Conservation (phyloP, 179 eudicot genomes). For the Silene noctiflora region DNA sequence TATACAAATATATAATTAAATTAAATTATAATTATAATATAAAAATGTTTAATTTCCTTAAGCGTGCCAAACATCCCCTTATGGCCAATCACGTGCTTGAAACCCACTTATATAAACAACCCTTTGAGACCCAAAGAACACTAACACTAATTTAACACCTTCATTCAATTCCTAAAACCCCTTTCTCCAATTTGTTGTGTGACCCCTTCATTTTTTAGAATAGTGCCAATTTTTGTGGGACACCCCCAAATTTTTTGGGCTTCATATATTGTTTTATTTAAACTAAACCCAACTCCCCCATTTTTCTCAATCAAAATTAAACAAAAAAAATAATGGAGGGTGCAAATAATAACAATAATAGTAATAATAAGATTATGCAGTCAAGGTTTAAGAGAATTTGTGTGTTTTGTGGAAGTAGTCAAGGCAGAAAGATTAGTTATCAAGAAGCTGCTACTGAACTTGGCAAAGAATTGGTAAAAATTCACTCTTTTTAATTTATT, state of each 20-base stretch:
- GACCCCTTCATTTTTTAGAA: not conserved
- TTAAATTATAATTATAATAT: too few species aligned
- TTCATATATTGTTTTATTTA: constrained; percentile 4
- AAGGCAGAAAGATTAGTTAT: constrained; percentile 38
- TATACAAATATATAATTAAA: too few species aligned
- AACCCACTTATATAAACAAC: constrained; percentile 10
- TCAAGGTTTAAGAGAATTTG: constrained; percentile 42
- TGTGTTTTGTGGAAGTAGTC: constrained; percentile 43
- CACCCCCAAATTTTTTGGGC: not conserved
- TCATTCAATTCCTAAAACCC: not conserved
- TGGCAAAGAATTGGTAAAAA: constrained; percentile 37
- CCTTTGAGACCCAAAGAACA: constrained; percentile 1
- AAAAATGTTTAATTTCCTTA: not conserved
- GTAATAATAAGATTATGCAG: constrained; percentile 23
- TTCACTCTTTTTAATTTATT: not conserved
- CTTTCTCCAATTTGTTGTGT: constrained; percentile 14
- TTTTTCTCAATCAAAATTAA: not conserved
- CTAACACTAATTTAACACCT: constrained; percentile 5
- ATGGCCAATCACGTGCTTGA: constrained; percentile 13
- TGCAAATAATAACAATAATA: constrained; percentile 23
- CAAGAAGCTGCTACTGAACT: constrained; percentile 40
- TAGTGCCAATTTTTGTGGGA: constrained; percentile 8
- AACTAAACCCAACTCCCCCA: not conserved
- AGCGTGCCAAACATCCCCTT: constrained; percentile 17
- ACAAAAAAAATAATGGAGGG: constrained; percentile 41